Evolutionary conservation across 1,284 basidiomycete species (phyloP), one percentile per base, ranked within the genome.

Genomic region (Apiotrichum montevideense): DNA sequence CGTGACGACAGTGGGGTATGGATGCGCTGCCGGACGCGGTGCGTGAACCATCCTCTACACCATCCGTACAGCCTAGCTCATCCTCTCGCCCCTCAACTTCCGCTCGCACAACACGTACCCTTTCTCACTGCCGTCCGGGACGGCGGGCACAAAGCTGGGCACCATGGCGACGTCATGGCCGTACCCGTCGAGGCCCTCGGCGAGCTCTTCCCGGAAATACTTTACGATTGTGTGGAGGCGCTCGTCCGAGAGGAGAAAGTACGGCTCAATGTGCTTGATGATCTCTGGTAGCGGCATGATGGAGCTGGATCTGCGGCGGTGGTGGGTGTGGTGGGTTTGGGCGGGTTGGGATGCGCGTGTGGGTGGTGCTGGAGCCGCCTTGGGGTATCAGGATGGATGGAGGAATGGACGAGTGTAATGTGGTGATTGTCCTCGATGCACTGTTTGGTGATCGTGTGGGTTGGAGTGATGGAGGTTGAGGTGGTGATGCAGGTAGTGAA

Each of bases 81-180:
- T 29, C 29, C 29, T 29, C 29, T 29, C 21, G 9, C 34, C 39
- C 1, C 29, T 33, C 33, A 4, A 13, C 32, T 13, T 11, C 0
- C 14, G 32, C 15, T 29, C 46, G 14, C 7, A 4, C 8, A 13
- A 52, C 39, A 80, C 86, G 75, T 76, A 91, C 90, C 91, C 94
- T 62, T 84, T 87, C 78, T 97, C 93, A 52, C 85, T 84, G 44
- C 93, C 94, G 74, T 93, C 82, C 47, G 94, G 94, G 32, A 95
- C 89, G 56, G 86, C 85, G 32, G 87, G 90, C 39, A 96, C 89
- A 75, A 90, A 97, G 13, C 88, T 87, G 10, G 92, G 92, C 9
- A 95, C 90, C 88, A 94, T 94, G 11, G 90, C 90, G 83, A 92
- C 87, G 51, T 87, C 80, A 53, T 87, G 82, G 44, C 84, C 84